Conservation (phyloP, 176 grass and related monocot genomes). For the Oryza meyeriana region DNA sequence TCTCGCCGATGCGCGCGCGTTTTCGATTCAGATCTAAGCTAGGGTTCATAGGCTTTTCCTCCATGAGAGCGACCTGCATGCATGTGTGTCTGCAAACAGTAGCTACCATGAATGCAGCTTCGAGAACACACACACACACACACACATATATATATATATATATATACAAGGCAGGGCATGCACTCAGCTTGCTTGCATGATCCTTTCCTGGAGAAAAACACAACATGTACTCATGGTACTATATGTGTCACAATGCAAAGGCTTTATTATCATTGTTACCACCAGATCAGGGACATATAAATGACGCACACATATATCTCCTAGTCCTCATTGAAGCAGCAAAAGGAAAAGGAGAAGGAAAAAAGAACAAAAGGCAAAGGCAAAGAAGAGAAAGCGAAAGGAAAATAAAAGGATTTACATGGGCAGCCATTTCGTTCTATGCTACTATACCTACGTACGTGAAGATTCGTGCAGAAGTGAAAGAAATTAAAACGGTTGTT, state of each 20-base stretch:
- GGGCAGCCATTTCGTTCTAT: not conserved
- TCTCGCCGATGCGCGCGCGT: too few species aligned
- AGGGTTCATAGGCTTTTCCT: constrained; percentile 2
- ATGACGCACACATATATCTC: constrained; percentile 17
- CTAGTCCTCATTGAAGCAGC: constrained; percentile 19
- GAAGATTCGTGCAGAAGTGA: constrained; percentile 1
- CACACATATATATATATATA: not conserved
- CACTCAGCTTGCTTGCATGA: constrained; percentile 4
- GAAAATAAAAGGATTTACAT: constrained; percentile 8
- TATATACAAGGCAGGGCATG: not conserved
- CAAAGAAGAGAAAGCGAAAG: not conserved
- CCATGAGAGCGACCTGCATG: constrained; percentile 20
- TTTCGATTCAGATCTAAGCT: constrained; percentile 19
- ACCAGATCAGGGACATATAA: constrained; percentile 8
- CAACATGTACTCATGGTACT: constrained; percentile 28
- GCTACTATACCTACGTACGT: not conserved
- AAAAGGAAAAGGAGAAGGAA: not conserved
- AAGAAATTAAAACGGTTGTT: not conserved
- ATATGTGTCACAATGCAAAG: not conserved
- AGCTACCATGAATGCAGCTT: not conserved
- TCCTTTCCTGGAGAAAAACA: constrained; percentile 13
- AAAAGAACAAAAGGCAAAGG: not conserved
- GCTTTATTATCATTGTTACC: constrained; percentile 27
- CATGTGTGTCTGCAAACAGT: not conserved
- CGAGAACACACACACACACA: too few species aligned